A percentile compares a stretch with the other conserved stretches of the same genome.
Conservation (phyloP, 768 basidiomycete genomes). For the Collybia sp. region DNA sequence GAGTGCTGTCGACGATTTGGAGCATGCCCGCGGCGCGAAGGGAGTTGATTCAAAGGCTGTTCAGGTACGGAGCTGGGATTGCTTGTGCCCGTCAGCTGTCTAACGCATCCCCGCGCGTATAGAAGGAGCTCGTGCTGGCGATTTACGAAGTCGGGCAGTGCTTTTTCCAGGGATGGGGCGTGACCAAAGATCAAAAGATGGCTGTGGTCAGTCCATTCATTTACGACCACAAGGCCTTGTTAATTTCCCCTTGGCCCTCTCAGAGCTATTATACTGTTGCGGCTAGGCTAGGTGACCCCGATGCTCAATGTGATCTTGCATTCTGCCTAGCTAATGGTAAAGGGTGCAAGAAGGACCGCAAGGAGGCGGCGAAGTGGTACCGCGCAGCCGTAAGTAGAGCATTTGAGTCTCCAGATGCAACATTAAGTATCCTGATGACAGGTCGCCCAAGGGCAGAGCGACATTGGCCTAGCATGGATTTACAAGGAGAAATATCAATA, state of each 20-base stretch:
- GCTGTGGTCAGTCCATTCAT: conserved; percentile 54
- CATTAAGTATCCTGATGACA: conserved; percentile 9
- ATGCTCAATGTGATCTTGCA: conserved; percentile 83
- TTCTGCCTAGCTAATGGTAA: conserved; percentile 85
- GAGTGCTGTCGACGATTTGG: conserved; percentile 71
- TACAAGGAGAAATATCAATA: conserved; percentile 81
- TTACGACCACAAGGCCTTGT: conserved; percentile 1
- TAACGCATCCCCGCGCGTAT: conserved; percentile 1
- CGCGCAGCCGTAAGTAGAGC: conserved; percentile 63
- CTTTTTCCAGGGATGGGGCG: conserved; percentile 92
- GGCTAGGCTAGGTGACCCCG: conserved; percentile 78
- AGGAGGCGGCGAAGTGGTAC: conserved; percentile 87
- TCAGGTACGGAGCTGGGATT: conserved; percentile 32
- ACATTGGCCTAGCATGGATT: conserved; percentile 86
- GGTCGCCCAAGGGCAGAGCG: conserved; percentile 68
- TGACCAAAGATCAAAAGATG: conserved; percentile 85
- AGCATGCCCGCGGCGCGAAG: conserved; percentile 48
- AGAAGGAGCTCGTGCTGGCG: conserved; percentile 82
- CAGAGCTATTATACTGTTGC: conserved; percentile 85
- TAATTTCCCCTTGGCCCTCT: not conserved
- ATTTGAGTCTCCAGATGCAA: not conserved
- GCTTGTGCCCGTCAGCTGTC: no score
- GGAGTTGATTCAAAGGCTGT: conserved; percentile 47
- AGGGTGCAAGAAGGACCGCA: conserved; percentile 86
- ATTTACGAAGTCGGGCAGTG: conserved; percentile 92